Evolutionary conservation across 1,284 basidiomycete genomes (phyloP).

Genomic region (Sparassis latifolia): DNA sequence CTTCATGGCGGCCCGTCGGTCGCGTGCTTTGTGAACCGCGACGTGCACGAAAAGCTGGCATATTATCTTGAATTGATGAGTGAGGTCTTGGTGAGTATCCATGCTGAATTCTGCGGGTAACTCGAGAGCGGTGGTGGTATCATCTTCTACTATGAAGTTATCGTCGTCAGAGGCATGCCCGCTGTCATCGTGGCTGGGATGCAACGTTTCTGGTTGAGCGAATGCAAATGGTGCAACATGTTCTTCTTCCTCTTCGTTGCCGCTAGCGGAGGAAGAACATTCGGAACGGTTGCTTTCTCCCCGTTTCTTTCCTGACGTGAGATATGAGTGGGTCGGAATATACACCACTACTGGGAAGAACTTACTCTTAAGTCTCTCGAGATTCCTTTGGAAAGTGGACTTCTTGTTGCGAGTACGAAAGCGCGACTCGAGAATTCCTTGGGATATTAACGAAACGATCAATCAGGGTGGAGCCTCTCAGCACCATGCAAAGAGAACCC

Average conservation of each 20-base stretch:
- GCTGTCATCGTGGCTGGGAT: conserved; percentile 19
- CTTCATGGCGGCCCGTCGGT: conserved; percentile 50
- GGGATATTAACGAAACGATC: background rate
- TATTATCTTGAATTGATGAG: conserved; percentile 77
- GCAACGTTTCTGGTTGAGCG: conserved; percentile 31
- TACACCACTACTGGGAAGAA: background rate
- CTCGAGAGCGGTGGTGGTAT: conserved; percentile 33
- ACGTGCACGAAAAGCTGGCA: conserved; percentile 83
- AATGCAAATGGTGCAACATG: conserved; percentile 32
- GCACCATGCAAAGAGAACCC: conserved; percentile 8
- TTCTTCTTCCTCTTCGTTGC: conserved; percentile 27
- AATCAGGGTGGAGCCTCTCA: too few species aligned
- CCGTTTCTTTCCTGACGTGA: conserved; percentile 40
- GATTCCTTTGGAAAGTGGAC: conserved; percentile 52
- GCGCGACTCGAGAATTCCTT: conserved; percentile 60
- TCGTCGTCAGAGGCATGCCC: conserved; percentile 32
- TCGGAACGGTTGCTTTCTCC: conserved; percentile 25
- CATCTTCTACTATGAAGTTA: conserved; percentile 71
- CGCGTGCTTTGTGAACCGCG: conserved; percentile 49
- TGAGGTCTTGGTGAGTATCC: conserved; percentile 66
- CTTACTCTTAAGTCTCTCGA: conserved; percentile 61
- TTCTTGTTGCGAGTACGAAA: conserved; percentile 56
- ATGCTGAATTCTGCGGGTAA: conserved; percentile 76
- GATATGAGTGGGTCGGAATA: conserved; percentile 4
- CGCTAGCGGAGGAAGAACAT: conserved; percentile 31